phyloP scores from a whole-genome alignment of 495 filamentous ascomycete genomes.

The Rhizodiscina lignyota region DNA sequence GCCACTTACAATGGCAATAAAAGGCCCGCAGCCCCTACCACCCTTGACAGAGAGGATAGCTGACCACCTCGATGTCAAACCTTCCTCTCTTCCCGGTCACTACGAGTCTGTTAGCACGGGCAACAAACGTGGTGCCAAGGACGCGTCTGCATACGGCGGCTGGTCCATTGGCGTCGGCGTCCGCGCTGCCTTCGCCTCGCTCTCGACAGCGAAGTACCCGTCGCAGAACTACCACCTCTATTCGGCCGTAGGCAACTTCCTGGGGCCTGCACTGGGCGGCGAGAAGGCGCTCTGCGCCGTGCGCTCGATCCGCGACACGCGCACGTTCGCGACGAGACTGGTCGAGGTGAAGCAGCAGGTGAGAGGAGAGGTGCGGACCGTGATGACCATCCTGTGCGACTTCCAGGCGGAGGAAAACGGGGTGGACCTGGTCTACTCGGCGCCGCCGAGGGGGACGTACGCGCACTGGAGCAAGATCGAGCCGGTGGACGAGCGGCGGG shows the following conservation, averaged over 20 bases:
- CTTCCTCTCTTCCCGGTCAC: too few relatives aligned
- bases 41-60: too few relatives aligned
- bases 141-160: constrained; percentile 15
- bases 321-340: constrained; percentile 11
- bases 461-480: not conserved
- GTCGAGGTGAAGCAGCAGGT: constrained; percentile 8
- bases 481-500: not conserved
- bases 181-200: constrained; percentile 4
- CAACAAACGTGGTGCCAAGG: too few relatives aligned
- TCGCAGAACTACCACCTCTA: constrained; percentile 8
- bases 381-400: constrained; percentile 7
- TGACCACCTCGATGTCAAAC: too few relatives aligned
- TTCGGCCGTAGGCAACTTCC: constrained; percentile 8
- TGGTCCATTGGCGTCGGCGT: constrained; percentile 8
- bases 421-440: constrained; percentile 6
- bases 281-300: constrained; percentile 3
- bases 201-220: too few relatives aligned
- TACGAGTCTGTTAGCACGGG: too few relatives aligned
- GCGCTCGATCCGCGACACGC: constrained; percentile 7
- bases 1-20: too few relatives aligned
- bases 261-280: constrained; percentile 12
- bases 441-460: constrained; percentile 5
- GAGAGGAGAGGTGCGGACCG: constrained; percentile 1
- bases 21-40: too few relatives aligned
- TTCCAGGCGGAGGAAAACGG: constrained; percentile 9